Evolutionary conservation across 2,329 filamentous ascomycete species (phyloP).

Genomic region (Curvularia sp.): DNA sequence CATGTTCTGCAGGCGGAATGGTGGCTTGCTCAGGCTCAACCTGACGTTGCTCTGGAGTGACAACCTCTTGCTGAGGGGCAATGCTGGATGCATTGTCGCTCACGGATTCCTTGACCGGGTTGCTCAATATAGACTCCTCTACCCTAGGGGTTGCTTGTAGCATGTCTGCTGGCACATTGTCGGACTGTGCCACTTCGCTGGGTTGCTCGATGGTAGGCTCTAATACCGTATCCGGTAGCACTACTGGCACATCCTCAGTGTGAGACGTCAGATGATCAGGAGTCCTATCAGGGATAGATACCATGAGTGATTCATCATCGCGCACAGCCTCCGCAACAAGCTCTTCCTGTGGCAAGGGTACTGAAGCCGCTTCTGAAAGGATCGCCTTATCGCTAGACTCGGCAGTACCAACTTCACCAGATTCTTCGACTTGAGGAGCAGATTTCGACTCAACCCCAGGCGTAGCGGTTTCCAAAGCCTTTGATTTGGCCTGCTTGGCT

Average conservation of each 20-base stretch:
- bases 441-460: conserved; percentile 19
- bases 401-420: not conserved
- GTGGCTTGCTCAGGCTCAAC: conserved; percentile 14
- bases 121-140: not conserved
- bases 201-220: conserved; percentile 5
- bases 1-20: conserved; percentile 17
- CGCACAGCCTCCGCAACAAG: conserved; percentile 7
- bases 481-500: conserved; percentile 37
- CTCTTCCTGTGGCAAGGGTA: conserved; percentile 6
- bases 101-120: not conserved
- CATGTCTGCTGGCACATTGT: not conserved
- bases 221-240: conserved; percentile 1
- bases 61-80: conserved; percentile 2
- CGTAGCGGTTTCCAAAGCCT: conserved; percentile 24
- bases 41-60: conserved; percentile 5
- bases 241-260: conserved; percentile 8
- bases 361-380: not conserved
- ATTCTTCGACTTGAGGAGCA: conserved; percentile 2
- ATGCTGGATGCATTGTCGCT: not conserved
- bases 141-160: not conserved
- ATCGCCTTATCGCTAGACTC: conserved; percentile 1
- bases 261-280: conserved; percentile 19
- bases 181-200: not conserved
- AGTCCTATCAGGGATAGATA: conserved; percentile 27
- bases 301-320: conserved; percentile 1